Evolutionary conservation across 2,329 filamentous ascomycete species (phyloP).

Genomic region (Emmonsia crescens): DNA sequence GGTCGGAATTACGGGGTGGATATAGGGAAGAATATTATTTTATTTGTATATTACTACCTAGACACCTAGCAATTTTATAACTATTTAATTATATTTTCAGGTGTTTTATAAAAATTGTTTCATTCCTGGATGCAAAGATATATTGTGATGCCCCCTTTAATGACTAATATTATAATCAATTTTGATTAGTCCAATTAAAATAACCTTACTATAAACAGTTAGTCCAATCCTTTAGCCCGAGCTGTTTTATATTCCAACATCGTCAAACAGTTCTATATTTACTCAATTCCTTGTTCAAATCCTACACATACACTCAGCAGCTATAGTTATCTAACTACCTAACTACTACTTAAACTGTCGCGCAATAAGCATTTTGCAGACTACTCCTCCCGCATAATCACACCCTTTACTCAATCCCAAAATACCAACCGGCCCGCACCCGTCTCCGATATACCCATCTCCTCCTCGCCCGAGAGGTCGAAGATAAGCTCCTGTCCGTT

Average conservation of each 20-base stretch:
- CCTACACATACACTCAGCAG: not conserved
- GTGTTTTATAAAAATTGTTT: too few relatives aligned
- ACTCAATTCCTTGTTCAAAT: not conserved
- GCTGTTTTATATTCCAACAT: too few relatives aligned
- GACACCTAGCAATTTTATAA: not conserved
- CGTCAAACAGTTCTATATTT: too few relatives aligned
- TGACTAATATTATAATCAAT: not conserved
- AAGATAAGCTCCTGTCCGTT: not conserved
- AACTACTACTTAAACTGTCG: not conserved
- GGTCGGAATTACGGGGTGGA: too few relatives aligned
- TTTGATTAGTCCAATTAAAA: not conserved
- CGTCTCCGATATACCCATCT: not conserved
- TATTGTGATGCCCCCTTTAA: not conserved
- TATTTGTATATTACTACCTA: not conserved
- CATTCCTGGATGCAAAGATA: too few relatives aligned
- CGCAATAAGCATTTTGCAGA: not conserved
- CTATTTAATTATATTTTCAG: too few relatives aligned
- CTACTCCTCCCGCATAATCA: not conserved
- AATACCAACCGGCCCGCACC: too few relatives aligned
- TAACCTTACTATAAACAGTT: not conserved
- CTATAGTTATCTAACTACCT: too few relatives aligned
- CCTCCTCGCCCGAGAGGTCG: not conserved
- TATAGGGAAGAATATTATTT: not conserved
- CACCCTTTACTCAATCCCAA: too few relatives aligned
- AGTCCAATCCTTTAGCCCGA: too few relatives aligned